Conservation (phyloP, 2,329 filamentous ascomycete genomes). For the Fusarium foetens region DNA sequence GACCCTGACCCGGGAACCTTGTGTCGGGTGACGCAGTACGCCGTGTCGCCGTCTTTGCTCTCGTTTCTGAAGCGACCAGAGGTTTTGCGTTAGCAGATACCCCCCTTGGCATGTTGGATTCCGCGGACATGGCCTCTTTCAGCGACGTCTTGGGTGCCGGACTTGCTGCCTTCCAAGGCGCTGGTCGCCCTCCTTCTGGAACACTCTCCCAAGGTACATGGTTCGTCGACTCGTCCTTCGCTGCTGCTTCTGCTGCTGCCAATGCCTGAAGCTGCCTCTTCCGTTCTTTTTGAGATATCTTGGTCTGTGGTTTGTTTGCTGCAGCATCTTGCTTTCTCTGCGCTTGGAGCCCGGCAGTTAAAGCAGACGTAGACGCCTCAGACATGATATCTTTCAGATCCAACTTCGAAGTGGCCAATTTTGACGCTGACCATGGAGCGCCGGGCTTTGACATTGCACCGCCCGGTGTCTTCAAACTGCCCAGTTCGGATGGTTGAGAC, state of each 20-base stretch:
- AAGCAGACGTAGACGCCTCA: constrained; percentile 63
- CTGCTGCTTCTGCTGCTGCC: constrained; percentile 56
- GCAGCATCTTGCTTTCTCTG: constrained; percentile 57
- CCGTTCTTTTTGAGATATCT: constrained; percentile 90
- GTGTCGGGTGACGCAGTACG: constrained; percentile 71
- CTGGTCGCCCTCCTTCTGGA: constrained; percentile 50
- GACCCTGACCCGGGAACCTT: constrained; percentile 68
- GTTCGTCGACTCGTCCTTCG: constrained; percentile 46
- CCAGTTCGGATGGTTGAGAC: constrained; percentile 12
- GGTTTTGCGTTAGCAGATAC: constrained; percentile 53
- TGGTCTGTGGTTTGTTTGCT: constrained; percentile 58
- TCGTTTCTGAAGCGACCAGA: constrained; percentile 56
- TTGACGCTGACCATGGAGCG: constrained; percentile 62
- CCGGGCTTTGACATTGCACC: constrained; percentile 34
- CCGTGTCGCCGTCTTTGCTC: constrained; percentile 52
- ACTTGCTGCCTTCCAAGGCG: constrained; percentile 74
- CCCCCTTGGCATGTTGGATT: constrained; percentile 42
- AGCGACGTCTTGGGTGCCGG: constrained; percentile 60
- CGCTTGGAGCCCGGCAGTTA: constrained; percentile 65
- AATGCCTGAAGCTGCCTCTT: constrained; percentile 83
- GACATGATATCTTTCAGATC: constrained; percentile 82
- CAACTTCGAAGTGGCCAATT: constrained; percentile 70
- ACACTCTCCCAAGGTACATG: constrained; percentile 59
- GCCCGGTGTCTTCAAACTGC: background rate
- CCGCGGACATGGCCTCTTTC: constrained; percentile 58